Evolutionary conservation across 352 stramenopile genomes (phyloP).

Genomic region (Globisporangium echinulatum): DNA sequence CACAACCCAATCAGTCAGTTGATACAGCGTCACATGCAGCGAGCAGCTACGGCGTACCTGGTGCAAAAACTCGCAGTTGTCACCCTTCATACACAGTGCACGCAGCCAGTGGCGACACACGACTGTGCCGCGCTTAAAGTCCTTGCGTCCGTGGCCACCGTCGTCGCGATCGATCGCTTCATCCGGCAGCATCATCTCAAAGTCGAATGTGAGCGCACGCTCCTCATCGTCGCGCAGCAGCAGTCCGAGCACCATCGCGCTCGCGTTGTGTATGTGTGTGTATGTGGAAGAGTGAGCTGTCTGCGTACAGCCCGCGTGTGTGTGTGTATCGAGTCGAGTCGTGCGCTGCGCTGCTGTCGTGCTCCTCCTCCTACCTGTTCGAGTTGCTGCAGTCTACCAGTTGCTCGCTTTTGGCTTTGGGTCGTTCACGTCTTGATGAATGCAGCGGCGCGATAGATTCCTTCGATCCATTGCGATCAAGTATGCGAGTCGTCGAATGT

Average conservation of each 20-base stretch:
- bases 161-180: constrained; percentile 40
- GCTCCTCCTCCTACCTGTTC: no score
- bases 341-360: no score
- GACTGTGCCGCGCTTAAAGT: constrained; percentile 91
- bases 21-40: background rate
- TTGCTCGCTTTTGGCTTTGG: no score
- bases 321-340: background rate
- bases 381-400: no score
- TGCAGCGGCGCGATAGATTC: no score
- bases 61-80: constrained; percentile 96
- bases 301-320: background rate
- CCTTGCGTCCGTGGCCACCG: constrained; percentile 46
- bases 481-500: no score
- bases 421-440: no score
- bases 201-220: constrained; percentile 74
- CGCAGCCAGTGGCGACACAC: constrained; percentile 97
- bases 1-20: background rate
- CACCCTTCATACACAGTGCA: constrained; percentile 97
- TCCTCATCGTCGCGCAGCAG: constrained; percentile 78
- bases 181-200: constrained; percentile 71
- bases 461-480: no score
- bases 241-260: constrained; percentile 65
- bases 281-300: background rate
- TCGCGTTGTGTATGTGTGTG: constrained; percentile 9
- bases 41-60: constrained; percentile 17